Percentiles rank a stretch among this genome's conserved stretches.
Evolutionary conservation across 495 filamentous ascomycete species (phyloP).

Genomic region (Rhypophila decipiens): DNA sequence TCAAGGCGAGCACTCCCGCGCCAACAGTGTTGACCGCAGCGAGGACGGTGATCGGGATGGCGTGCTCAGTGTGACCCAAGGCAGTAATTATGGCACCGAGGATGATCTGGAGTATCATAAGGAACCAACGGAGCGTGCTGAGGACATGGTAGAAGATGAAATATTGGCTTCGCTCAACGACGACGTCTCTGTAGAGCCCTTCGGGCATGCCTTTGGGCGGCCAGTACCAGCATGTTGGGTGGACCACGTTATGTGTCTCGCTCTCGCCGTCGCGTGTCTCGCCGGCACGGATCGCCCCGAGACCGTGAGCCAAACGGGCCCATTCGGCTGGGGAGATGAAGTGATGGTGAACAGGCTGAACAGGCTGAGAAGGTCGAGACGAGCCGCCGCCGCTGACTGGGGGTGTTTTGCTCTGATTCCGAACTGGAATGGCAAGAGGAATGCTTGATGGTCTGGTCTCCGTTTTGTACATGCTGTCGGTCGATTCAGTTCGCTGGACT

Average conservation of each 20-base stretch:
- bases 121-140: slow-evolving; percentile 29
- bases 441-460: slow-evolving; percentile 20
- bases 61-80: slow-evolving; percentile 28
- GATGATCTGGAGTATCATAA: slow-evolving; percentile 39
- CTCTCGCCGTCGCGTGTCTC: too few species aligned
- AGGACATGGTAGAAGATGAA: slow-evolving; percentile 26
- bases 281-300: slow-evolving; percentile 38
- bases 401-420: not conserved
- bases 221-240: slow-evolving; percentile 37
- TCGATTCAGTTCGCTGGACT: slow-evolving; percentile 8
- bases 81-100: slow-evolving; percentile 40
- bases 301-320: slow-evolving; percentile 37
- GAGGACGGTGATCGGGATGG: slow-evolving; percentile 36
- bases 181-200: slow-evolving; percentile 38
- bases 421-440: slow-evolving; percentile 12
- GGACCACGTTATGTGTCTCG: slow-evolving; percentile 33
- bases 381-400: not conserved
- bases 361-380: slow-evolving; percentile 1
- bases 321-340: slow-evolving; percentile 37
- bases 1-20: slow-evolving; percentile 41
- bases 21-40: slow-evolving; percentile 43
- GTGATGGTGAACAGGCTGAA: slow-evolving; percentile 18
- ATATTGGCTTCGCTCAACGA: slow-evolving; percentile 35
- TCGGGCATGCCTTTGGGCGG: slow-evolving; percentile 38
- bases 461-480: slow-evolving; percentile 18